These are phyloP conservation scores for Rhododendron ferrugineum DNA, from an alignment of 148 eudicot genomes.

Conservation along the genomic window DNA sequence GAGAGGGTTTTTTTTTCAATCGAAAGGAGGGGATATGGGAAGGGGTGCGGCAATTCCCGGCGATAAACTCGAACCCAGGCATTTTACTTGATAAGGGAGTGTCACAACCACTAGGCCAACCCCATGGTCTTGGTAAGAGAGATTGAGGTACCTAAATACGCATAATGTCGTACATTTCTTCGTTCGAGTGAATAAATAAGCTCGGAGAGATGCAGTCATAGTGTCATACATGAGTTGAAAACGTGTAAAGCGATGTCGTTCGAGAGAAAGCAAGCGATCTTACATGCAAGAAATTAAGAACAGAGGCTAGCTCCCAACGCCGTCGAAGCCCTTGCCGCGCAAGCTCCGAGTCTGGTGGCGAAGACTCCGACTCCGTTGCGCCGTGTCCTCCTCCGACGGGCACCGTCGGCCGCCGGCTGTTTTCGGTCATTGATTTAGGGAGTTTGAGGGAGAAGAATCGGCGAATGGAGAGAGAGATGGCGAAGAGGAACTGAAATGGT, in stretches of 20 bases:
- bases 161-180: not conserved
- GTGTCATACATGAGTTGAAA: not conserved
- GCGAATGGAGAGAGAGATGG: not conserved
- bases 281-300: conserved; percentile 60
- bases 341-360: conserved; percentile 17
- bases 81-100: too few species aligned
- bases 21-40: too few species aligned
- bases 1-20: not conserved
- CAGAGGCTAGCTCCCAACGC: conserved; percentile 80
- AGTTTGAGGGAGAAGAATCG: not conserved
- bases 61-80: too few species aligned
- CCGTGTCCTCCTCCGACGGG: conserved; percentile 14
- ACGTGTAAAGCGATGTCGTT: not conserved
- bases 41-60: too few species aligned
- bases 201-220: not conserved
- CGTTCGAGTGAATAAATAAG: too few species aligned
- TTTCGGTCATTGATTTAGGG: conserved; percentile 16
- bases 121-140: not conserved
- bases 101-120: too few species aligned
- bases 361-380: not conserved
- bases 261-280: not conserved
- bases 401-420: conserved; percentile 4
- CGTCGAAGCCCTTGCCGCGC: conserved; percentile 39
- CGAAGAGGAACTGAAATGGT: not conserved
- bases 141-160: not conserved